Evolutionary conservation across 768 basidiomycete species (phyloP), one percentile per base, ranked within the genome.

Genomic region (Boletus rubroflammeus): DNA sequence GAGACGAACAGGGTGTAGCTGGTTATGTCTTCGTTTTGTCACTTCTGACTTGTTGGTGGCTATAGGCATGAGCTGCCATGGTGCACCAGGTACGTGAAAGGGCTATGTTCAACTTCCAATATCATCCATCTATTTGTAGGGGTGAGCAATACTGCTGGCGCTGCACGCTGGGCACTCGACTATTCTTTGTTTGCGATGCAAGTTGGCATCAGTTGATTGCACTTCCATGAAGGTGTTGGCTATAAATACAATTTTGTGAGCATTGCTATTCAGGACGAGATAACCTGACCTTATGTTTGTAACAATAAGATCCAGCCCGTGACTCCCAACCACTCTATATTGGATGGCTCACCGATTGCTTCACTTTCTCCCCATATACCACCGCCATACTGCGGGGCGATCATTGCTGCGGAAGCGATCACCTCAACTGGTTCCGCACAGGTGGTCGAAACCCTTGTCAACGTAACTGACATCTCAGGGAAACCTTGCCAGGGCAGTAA

Each of bases 141-240:
- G 3, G 84, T 85, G 10, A 84, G 82, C 63, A 84, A 88, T 62
- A 81, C 80, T 1, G 85, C 81, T n/a, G 87, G 85, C 14, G 84
- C 85, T 0, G 81, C 83, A 17, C 67, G 88, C 19, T 88, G 86
- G 86, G 74, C 77, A 11, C 69, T 86, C 54, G 85, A 88, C 64
- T 86, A 88, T 65, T 72, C 78, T 2, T 70, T 89, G 3, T 84
- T 77, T 60, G 82, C 83, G 63, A 69, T 80, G 2, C 78, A 79
- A 57, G 66, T 83, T 10, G 81, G 81, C 4, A 78, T 84, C 26
- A 74, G 76, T 28, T 73, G 78, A 47, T 56, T 84, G 15, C 82
- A 78, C 69, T 85, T 85, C 74, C 85, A 88, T 62, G 75, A 82
- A 51, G 86, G 85, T 15, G 72, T 88, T 50, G 86, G 86, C 1